Conservation (phyloP, 495 filamentous ascomycete genomes). For the Pyrenula aspistea region DNA sequence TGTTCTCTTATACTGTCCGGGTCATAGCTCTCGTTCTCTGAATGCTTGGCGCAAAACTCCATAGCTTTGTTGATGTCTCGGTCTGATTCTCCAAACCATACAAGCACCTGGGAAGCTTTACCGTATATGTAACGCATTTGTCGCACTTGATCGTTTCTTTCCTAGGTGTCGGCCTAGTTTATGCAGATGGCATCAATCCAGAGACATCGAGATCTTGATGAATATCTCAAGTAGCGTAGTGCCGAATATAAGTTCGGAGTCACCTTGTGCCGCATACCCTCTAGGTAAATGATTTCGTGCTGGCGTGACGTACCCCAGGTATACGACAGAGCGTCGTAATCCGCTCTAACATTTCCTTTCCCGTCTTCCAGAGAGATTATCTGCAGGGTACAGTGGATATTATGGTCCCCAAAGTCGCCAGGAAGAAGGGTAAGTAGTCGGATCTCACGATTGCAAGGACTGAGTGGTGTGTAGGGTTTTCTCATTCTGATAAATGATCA, state of each 20-base stretch:
- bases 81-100: constrained; percentile 12
- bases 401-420: neutral
- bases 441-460: neutral
- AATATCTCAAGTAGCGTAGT: constrained; percentile 14
- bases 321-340: constrained; percentile 27
- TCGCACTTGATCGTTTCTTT: constrained; percentile 17
- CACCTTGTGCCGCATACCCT: constrained; percentile 8
- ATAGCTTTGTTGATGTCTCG: neutral
- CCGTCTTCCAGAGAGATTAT: neutral
- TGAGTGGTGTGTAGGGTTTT: neutral
- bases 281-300: constrained; percentile 7
- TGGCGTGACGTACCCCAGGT: constrained; percentile 17
- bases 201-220: constrained; percentile 9
- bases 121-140: constrained; percentile 20
- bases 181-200: constrained; percentile 26
- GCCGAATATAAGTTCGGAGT: constrained; percentile 15
- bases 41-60: neutral
- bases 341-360: neutral
- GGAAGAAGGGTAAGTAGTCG: neutral
- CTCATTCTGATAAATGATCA: too few relatives aligned
- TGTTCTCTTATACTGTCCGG: neutral
- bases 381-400: neutral
- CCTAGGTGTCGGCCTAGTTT: constrained; percentile 15
- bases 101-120: constrained; percentile 9
- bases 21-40: neutral